Evolutionary conservation across 2,329 filamentous ascomycete species (phyloP).

Genomic region (Botrytis medusae): DNA sequence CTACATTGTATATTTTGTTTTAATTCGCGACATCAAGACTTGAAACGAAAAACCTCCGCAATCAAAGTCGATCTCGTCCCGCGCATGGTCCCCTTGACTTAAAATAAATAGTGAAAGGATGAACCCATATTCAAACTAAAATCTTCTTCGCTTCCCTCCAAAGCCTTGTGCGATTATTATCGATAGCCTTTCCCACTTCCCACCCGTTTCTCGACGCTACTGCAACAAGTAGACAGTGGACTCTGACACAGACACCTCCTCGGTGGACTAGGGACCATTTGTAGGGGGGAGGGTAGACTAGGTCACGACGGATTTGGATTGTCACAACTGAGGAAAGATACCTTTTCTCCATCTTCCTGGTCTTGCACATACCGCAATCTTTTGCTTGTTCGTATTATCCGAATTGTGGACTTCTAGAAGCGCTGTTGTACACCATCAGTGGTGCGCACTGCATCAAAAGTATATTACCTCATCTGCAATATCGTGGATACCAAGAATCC

Average conservation of each 20-base stretch:
- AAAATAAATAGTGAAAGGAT: conserved; percentile 17
- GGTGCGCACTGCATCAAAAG: conserved; percentile 11
- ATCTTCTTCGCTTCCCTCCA: background rate
- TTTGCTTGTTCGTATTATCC: background rate
- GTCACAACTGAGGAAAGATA: background rate
- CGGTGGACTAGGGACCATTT: background rate
- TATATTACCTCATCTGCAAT: conserved; percentile 15
- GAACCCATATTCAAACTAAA: conserved; percentile 10
- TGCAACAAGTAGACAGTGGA: background rate
- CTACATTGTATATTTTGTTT: background rate
- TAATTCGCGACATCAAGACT: conserved; percentile 1
- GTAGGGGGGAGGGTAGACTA: conserved; percentile 12
- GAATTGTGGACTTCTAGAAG: background rate
- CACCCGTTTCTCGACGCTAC: conserved; percentile 20
- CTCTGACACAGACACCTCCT: background rate
- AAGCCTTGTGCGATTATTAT: background rate
- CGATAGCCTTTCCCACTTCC: background rate
- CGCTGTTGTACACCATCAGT: conserved; percentile 7
- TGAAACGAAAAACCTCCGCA: conserved; percentile 15
- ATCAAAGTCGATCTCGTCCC: conserved; percentile 8
- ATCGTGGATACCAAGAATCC: conserved; percentile 9
- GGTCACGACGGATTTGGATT: background rate
- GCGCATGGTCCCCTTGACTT: conserved; percentile 11
- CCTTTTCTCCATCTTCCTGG: background rate
- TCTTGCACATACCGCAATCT: background rate